Evolutionary conservation across 2,329 filamentous ascomycete genomes (phyloP).

Genomic region (Beauveria sp.): DNA sequence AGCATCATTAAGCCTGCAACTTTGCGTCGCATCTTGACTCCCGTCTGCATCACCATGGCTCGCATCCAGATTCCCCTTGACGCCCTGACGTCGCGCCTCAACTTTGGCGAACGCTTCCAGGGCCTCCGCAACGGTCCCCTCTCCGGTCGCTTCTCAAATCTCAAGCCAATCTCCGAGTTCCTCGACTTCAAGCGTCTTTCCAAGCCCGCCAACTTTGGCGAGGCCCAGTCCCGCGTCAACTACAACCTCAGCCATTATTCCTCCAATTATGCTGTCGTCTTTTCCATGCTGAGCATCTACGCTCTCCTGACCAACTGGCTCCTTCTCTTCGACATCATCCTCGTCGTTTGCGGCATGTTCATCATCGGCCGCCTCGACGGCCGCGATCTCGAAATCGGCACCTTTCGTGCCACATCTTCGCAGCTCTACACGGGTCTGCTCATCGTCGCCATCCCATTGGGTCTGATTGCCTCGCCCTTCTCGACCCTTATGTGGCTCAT

Average conservation of each 20-base stretch:
- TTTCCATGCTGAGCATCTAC: constrained; percentile 94
- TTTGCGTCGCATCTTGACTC: constrained; percentile 2
- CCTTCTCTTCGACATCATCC: constrained; percentile 85
- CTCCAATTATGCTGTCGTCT: constrained; percentile 94
- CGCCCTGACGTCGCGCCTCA: constrained; percentile 82
- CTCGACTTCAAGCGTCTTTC: constrained; percentile 91
- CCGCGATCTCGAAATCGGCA: constrained; percentile 78
- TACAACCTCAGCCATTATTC: constrained; percentile 97
- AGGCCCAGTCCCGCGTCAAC: constrained; percentile 87
- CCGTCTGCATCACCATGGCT: constrained; percentile 49
- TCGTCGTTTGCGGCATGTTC: constrained; percentile 81
- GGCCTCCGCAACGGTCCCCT: constrained; percentile 73
- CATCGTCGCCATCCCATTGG: constrained; percentile 74
- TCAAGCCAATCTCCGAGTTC: constrained; percentile 87
- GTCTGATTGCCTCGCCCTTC: constrained; percentile 78
- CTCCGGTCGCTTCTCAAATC: constrained; percentile 78
- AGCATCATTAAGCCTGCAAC: neutral
- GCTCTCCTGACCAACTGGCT: constrained; percentile 79
- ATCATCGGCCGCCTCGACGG: constrained; percentile 86
- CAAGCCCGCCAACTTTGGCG: constrained; percentile 85
- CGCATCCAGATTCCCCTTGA: constrained; percentile 91
- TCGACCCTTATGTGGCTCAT: constrained; percentile 88
- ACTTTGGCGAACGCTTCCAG: constrained; percentile 77
- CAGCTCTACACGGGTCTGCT: constrained; percentile 91
- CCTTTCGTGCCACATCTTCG: constrained; percentile 74